Evolutionary conservation across 352 stramenopile genomes (phyloP), one percentile per base, ranked within the genome.

Genomic region (Pythium utonaiense): DNA sequence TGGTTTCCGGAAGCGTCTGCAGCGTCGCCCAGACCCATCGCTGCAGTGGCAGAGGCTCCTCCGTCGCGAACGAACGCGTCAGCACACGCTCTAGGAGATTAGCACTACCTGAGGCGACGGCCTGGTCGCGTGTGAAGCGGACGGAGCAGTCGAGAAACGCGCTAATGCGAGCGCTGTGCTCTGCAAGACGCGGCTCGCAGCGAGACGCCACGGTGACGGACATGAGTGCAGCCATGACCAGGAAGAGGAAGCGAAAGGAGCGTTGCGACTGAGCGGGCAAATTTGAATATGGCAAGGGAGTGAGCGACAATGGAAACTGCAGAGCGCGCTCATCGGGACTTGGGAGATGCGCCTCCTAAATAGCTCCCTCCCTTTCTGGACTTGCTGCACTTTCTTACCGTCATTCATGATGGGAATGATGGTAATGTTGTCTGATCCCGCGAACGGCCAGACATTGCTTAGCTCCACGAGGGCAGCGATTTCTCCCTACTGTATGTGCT

Each of bases 21-120:
- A 64, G 57, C 34, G 57, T 42, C 25, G 48, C 44, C 59, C 59
- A 66, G 22, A 59, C 50, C 59, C 59, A 66, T 5, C 34, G 50
- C 0, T 54, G 21, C 16, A 56, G 16, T 14, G 14, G 50, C 14
- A 66, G 50, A 6, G 59, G 38, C 28, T 57, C 57, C 2, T 12
- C 33, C 3, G 9, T 17, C 17, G 28, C n/a, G 27, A 55, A 19
- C 16, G 22, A 28, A 9, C 59, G 50, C 16, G 52, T 34, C 7
- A 66, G 42, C 25, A 66, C 59, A 16, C 51, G 59, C n/a, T 60
- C 19, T 21, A 66, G 28, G 10, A 66, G 51, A 22, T 16, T 22
- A 1, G 42, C 41, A 7, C 24, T 48, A 31, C 40, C 50, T 0
- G 12, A 31, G 8, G 41, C 50, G 40, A 66, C 14, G 4, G 59